Evolutionary conservation across 257 asterid species (phyloP), one percentile per base, ranked within the genome.

Genomic region (Capsicum pubescens): DNA sequence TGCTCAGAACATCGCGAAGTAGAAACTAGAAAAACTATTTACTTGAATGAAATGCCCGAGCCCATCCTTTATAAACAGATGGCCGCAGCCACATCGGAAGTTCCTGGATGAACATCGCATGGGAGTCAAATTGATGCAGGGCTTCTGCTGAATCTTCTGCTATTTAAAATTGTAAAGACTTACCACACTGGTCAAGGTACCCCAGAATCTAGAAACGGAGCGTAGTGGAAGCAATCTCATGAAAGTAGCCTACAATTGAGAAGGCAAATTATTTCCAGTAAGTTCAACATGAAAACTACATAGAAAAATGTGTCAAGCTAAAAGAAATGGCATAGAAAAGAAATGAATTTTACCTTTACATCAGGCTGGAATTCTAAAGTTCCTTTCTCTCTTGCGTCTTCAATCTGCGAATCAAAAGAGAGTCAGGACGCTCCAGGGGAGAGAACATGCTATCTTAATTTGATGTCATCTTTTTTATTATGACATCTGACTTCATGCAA

Each of bases 11-110:
- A 50, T 69, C 57, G 60, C 32, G 14, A 70, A 81, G 80, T 32
- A 71, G 86, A 72, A 86, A 79, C 72, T 54, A 64, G 86, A 54
- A 60, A 83, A n/a, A 32, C 11, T 60, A 77, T 95, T 63, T 92
- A 96, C 99, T 91, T 82, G 98, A 92, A 88, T 94, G 98, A 83
- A 96, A 96, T 86, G 99, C 99, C 52, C 97, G 91, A 82, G 99
- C 95, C 99, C 99, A 96, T 82, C 95, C 98, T 87, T 72, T 92
- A 84, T 92, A 92, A 21, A 92, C 96, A 90, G 90, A 86, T n/a
- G 97, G 97, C 50, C 99, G 93, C 86, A 96, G 84, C 97, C 94
- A 96, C 60, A 91, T 17, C 7, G 99, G 99, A 84, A 92, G 87
- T 89, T 94, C 99, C 99, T 96, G 92, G 80, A 82, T 39, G 86